These are phyloP conservation scores for Alternaria atra DNA, from an alignment of 2,329 filamentous ascomycete species.

Conservation along the genomic window DNA sequence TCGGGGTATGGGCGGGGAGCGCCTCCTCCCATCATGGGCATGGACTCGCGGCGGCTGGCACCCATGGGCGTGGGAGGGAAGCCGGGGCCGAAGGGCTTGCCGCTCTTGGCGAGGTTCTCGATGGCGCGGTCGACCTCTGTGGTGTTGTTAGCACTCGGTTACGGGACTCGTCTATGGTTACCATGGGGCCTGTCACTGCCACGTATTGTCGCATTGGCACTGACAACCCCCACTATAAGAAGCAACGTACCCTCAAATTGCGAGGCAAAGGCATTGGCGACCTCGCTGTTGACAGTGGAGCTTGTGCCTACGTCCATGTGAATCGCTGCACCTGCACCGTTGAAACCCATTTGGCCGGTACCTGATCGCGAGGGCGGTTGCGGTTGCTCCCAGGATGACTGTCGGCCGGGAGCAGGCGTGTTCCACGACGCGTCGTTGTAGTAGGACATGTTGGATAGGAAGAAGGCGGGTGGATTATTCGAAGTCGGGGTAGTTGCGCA, in stretches of 20 bases:
- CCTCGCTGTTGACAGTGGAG: slow-evolving; percentile 72
- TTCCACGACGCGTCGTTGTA: slow-evolving; percentile 73
- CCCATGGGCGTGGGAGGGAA: slow-evolving; percentile 39
- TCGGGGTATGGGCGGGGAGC: slow-evolving; percentile 65
- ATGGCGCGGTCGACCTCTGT: slow-evolving; percentile 94
- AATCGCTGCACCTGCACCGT: slow-evolving; percentile 29
- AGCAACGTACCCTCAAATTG: slow-evolving; percentile 84
- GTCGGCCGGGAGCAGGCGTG: slow-evolving; percentile 67
- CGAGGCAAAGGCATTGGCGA: slow-evolving; percentile 79
- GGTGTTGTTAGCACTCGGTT: slow-evolving; percentile 16
- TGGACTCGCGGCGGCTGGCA: slow-evolving; percentile 81
- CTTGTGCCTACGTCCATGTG: slow-evolving; percentile 69
- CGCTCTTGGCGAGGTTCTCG: slow-evolving; percentile 95
- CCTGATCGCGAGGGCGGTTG: slow-evolving; percentile 76
- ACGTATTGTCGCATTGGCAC: slow-evolving; percentile 6
- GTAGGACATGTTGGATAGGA: slow-evolving; percentile 65
- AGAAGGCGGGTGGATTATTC: slow-evolving; percentile 16
- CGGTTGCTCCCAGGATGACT: slow-evolving; percentile 77
- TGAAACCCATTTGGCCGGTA: slow-evolving; percentile 53
- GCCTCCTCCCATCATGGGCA: slow-evolving; percentile 66
- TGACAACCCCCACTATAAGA: background rate
- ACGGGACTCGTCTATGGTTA: background rate
- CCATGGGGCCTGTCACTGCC: slow-evolving; percentile 8
- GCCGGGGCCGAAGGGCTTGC: slow-evolving; percentile 77
- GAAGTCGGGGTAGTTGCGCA: slow-evolving; percentile 16